phyloP scores from a whole-genome alignment of 179 eudicot species.

The Carnegiea gigantea region DNA sequence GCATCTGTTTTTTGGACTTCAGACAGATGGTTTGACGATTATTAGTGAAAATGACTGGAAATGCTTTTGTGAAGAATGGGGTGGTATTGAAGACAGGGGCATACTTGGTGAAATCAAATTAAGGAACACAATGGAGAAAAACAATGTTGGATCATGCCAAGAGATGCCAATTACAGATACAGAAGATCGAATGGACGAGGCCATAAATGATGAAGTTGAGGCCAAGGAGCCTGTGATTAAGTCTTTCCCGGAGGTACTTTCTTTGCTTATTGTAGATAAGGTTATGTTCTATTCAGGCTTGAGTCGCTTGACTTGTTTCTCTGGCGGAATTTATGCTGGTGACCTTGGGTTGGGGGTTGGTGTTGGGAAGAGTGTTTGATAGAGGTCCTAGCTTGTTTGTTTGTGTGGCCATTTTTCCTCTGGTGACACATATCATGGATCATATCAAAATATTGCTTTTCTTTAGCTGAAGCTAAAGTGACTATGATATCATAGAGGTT shows the following conservation, averaged over 20 bases:
- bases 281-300: neutral
- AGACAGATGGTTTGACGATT: slow-evolving; percentile 73
- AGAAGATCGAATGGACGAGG: slow-evolving; percentile 47
- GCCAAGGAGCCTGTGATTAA: slow-evolving; percentile 46
- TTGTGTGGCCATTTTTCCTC: slow-evolving; percentile 3
- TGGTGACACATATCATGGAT: too few species aligned
- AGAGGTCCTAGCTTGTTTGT: neutral
- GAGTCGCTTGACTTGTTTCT: neutral
- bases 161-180: slow-evolving; percentile 50
- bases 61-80: slow-evolving; percentile 85
- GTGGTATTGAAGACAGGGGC: slow-evolving; percentile 53
- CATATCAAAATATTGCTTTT: neutral
- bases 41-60: slow-evolving; percentile 83
- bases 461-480: neutral
- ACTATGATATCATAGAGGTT: neutral
- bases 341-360: neutral
- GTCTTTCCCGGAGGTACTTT: slow-evolving; percentile 75
- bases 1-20: slow-evolving; percentile 27
- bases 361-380: neutral
- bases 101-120: slow-evolving; percentile 64
- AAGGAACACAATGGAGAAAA: slow-evolving; percentile 35
- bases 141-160: slow-evolving; percentile 38
- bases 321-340: neutral
- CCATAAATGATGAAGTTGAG: slow-evolving; percentile 48
- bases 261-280: neutral